These are phyloP conservation scores for Plasmodium reichenowi DNA, from an alignment of 169 alveolate species.

Conservation along the genomic window DNA sequence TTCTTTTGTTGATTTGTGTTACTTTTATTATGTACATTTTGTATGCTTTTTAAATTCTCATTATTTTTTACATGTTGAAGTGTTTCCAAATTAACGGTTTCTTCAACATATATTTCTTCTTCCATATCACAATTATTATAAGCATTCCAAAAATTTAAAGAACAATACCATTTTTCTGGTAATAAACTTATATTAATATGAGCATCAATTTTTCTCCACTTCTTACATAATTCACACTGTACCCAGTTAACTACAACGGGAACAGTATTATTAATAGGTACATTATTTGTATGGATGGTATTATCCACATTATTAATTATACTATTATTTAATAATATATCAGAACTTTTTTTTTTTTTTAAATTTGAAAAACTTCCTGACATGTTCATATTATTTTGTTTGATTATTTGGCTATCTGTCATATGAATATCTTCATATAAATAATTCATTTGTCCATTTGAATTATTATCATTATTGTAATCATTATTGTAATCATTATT, in stretches of 20 bases:
- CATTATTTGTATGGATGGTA: neutral
- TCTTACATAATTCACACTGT: constrained; percentile 85
- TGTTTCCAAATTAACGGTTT: constrained; percentile 3
- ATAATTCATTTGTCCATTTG: neutral
- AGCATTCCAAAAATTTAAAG: constrained; percentile 80
- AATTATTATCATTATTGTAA: neutral
- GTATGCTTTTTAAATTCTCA: neutral
- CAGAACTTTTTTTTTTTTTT: constrained; percentile 1
- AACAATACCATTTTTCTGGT: constrained; percentile 87
- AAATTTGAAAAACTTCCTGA: constrained; percentile 1
- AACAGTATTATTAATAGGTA: neutral
- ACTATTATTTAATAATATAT: neutral
- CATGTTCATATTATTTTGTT: constrained; percentile 16
- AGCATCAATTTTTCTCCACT: constrained; percentile 83
- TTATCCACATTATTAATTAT: neutral
- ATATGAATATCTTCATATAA: neutral
- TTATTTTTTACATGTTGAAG: neutral
- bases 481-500: constrained; percentile 46
- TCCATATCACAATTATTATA: constrained; percentile 56
- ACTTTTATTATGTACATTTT: constrained; percentile 3
- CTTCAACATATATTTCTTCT: constrained; percentile 61
- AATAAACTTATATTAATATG: constrained; percentile 78
- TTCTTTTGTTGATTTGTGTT: constrained; percentile 2
- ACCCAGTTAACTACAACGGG: constrained; percentile 84
- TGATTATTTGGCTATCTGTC: no score